These are phyloP conservation scores for Cladobotryum protrusum DNA, from an alignment of 2,329 filamentous ascomycete species.

Conservation along the genomic window DNA sequence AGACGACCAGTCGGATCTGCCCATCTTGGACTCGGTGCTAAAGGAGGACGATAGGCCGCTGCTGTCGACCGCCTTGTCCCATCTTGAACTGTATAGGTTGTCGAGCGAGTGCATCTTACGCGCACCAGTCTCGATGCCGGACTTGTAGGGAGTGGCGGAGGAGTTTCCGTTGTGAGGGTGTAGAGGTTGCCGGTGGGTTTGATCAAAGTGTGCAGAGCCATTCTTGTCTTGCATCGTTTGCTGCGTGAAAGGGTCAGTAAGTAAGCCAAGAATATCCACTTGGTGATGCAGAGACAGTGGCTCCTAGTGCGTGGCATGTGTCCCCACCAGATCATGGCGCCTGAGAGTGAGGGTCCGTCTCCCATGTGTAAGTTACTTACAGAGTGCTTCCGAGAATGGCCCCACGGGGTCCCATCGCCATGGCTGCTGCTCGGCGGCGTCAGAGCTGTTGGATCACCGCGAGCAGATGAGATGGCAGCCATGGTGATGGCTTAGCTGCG, in stretches of 20 bases:
- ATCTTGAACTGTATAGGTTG: conserved; percentile 21
- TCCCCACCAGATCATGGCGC: neutral
- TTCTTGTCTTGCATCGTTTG: conserved; percentile 10
- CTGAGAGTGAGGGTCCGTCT: neutral
- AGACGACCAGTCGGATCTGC: conserved; percentile 11
- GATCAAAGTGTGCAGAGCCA: conserved; percentile 6
- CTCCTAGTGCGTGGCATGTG: neutral
- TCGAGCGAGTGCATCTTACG: conserved; percentile 33
- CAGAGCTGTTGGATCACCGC: conserved; percentile 41
- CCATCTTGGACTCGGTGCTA: conserved; percentile 20
- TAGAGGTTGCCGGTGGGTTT: conserved; percentile 15
- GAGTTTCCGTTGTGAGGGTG: conserved; percentile 21
- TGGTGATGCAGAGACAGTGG: neutral
- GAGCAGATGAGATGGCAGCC: conserved; percentile 48
- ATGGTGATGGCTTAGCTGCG: conserved; percentile 27
- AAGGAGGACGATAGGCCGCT: conserved; percentile 16
- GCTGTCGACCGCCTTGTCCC: conserved; percentile 19
- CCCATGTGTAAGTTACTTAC: conserved; percentile 26
- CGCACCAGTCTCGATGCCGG: conserved; percentile 23
- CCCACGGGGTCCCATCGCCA: conserved; percentile 42
- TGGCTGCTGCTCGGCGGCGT: conserved; percentile 45
- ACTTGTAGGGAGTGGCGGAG: conserved; percentile 17
- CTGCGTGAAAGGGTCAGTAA: conserved; percentile 6
- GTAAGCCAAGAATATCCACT: neutral
- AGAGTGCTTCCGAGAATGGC: conserved; percentile 27